These are phyloP conservation scores for Candida anglica DNA, from an alignment of 805 yeast genomes.

Conservation along the genomic window DNA sequence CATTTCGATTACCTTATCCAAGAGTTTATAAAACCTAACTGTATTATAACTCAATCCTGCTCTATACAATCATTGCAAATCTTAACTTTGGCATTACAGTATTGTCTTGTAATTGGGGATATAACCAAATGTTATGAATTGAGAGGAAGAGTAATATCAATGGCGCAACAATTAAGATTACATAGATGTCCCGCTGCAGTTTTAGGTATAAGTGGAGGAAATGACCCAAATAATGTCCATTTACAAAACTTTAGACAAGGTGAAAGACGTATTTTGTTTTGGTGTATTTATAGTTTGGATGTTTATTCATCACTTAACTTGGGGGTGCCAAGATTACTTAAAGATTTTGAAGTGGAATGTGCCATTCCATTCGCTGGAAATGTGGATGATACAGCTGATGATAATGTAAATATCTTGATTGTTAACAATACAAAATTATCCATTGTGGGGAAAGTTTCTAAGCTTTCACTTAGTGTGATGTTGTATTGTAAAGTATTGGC, in stretches of 20 bases:
- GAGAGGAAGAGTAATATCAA: slow-evolving; percentile 70
- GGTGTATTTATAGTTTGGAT: slow-evolving; percentile 81
- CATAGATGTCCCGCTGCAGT: slow-evolving; percentile 88
- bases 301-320: slow-evolving; percentile 67
- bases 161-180: slow-evolving; percentile 81
- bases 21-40: slow-evolving; percentile 57
- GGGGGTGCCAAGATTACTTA: slow-evolving; percentile 78
- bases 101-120: slow-evolving; percentile 71
- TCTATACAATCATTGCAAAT: slow-evolving; percentile 70
- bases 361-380: slow-evolving; percentile 65
- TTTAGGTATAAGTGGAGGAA: slow-evolving; percentile 50
- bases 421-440: slow-evolving; percentile 57
- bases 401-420: slow-evolving; percentile 53
- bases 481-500: slow-evolving; percentile 72
- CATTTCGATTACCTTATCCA: slow-evolving; percentile 61
- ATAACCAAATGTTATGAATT: slow-evolving; percentile 69
- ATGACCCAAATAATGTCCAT: slow-evolving; percentile 17
- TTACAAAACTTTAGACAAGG: slow-evolving; percentile 72
- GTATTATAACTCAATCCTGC: slow-evolving; percentile 52
- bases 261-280: slow-evolving; percentile 75
- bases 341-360: slow-evolving; percentile 82
- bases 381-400: slow-evolving; percentile 29
- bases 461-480: slow-evolving; percentile 60
- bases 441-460: slow-evolving; percentile 67
- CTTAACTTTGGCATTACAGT: slow-evolving; percentile 62